Evolutionary conservation across 768 basidiomycete genomes (phyloP).

Genomic region (Lactifluus pinguis): DNA sequence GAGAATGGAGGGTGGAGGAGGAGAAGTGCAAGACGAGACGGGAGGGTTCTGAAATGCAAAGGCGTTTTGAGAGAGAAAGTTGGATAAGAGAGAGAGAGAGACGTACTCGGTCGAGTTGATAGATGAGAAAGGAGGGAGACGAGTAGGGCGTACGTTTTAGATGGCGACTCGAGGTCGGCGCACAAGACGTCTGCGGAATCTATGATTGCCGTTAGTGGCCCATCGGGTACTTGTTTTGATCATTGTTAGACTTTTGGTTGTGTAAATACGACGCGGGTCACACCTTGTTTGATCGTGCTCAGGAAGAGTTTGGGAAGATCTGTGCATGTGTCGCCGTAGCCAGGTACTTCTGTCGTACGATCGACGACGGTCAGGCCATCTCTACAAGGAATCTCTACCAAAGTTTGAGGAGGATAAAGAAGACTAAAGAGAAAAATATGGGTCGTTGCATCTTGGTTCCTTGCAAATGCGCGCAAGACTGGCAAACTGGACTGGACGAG

Average conservation of each 20-base stretch:
- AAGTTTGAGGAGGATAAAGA: constrained; percentile 43
- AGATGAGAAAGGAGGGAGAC: constrained; percentile 38
- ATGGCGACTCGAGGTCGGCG: constrained; percentile 45
- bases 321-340: constrained; percentile 34
- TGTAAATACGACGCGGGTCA: constrained; percentile 13
- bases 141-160: constrained; percentile 47
- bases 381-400: constrained; percentile 26
- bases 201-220: constrained; percentile 53
- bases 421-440: constrained; percentile 45
- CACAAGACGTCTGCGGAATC: constrained; percentile 65
- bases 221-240: constrained; percentile 28
- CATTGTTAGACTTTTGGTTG: too few relatives aligned
- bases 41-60: constrained; percentile 35
- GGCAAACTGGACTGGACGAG: constrained; percentile 48
- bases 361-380: constrained; percentile 38
- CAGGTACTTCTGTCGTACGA: constrained; percentile 42
- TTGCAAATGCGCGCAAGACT: constrained; percentile 35
- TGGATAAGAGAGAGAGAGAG: neutral
- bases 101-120: constrained; percentile 42
- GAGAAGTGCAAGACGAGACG: constrained; percentile 53
- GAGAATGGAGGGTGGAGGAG: constrained; percentile 28
- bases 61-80: neutral
- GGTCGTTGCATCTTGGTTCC: constrained; percentile 20
- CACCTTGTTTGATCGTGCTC: constrained; percentile 31
- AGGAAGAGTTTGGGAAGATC: constrained; percentile 34